A percentile compares a stretch with the other conserved stretches of the same genome.
Evolutionary conservation across 108 stramenopile genomes (phyloP).

Genomic region (Cyclotella baltica): DNA sequence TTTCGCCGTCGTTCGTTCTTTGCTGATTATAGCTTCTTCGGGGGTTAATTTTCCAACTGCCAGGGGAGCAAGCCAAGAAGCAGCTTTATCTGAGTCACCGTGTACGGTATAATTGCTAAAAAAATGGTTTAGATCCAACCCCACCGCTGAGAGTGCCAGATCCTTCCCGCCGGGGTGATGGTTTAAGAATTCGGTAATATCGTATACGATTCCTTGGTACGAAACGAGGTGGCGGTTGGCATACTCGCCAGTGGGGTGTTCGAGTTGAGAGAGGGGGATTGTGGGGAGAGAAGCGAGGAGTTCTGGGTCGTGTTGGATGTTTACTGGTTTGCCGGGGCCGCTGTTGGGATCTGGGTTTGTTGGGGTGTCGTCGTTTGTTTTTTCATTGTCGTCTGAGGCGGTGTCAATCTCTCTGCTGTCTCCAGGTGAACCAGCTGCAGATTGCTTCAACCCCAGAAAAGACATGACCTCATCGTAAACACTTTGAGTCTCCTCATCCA

Average conservation of each 20-base stretch:
- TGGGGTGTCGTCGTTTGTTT: not conserved
- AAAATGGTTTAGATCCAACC: constrained; percentile 57
- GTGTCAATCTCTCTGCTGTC: not conserved
- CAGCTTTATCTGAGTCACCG: constrained; percentile 52
- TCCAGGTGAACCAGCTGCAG: not conserved
- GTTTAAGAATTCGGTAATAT: constrained; percentile 60
- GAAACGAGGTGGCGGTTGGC: constrained; percentile 33
- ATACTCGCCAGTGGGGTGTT: constrained; percentile 25
- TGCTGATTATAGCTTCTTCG: constrained; percentile 34
- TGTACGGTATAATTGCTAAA: constrained; percentile 64
- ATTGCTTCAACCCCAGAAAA: constrained; percentile 36
- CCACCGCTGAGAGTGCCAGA: constrained; percentile 43
- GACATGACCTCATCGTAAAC: constrained; percentile 36
- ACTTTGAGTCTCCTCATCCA: constrained; percentile 38
- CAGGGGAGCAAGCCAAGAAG: constrained; percentile 52
- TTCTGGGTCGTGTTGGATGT: constrained; percentile 47
- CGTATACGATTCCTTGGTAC: constrained; percentile 65
- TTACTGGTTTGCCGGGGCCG: constrained; percentile 21
- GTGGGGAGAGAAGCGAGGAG: constrained; percentile 39
- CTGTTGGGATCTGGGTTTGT: not conserved
- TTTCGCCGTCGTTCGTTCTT: constrained; percentile 24
- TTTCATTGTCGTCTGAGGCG: not conserved
- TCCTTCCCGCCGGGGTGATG: constrained; percentile 64
- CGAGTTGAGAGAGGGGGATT: constrained; percentile 19
- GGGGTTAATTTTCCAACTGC: constrained; percentile 49